Conservation (phyloP, 352 stramenopile genomes). For the Saprolegnia diclina region DNA sequence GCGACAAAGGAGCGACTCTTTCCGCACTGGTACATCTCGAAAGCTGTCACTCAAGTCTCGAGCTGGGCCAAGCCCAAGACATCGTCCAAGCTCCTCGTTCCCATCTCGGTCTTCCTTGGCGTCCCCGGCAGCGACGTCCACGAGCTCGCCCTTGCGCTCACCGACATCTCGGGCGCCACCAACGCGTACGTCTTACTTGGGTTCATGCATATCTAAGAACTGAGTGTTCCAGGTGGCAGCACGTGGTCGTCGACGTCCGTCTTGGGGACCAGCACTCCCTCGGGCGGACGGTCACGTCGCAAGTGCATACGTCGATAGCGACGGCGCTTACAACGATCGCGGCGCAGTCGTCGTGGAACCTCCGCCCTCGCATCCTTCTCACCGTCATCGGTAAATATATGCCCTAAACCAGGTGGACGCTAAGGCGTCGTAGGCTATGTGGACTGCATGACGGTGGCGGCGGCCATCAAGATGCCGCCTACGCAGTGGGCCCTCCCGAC, state of each 20-base stretch:
- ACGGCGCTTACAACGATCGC: not conserved
- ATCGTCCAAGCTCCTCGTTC: constrained; percentile 27
- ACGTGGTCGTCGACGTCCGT: constrained; percentile 39
- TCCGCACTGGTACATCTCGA: constrained; percentile 52
- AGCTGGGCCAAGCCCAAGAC: constrained; percentile 38
- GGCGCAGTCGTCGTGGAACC: not conserved
- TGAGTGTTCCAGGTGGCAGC: constrained; percentile 33
- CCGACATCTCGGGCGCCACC: constrained; percentile 39
- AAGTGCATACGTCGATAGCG: not conserved
- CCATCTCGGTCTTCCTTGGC: constrained; percentile 54
- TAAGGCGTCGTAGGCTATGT: constrained; percentile 44
- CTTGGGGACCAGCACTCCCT: constrained; percentile 28
- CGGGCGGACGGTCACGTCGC: too few species aligned
- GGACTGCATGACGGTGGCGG: constrained; percentile 43
- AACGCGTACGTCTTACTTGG: constrained; percentile 32
- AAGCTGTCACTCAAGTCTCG: constrained; percentile 37
- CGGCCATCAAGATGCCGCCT: constrained; percentile 36
- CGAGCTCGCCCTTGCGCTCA: constrained; percentile 38
- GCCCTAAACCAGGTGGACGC: not conserved
- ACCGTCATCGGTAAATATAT: constrained; percentile 27
- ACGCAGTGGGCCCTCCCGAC: constrained; percentile 27
- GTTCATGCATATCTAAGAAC: not conserved
- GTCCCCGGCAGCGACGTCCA: constrained; percentile 54
- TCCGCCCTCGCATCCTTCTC: constrained; percentile 13
- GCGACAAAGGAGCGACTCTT: constrained; percentile 37